Base-by-base conservation (phyloP, 306 rosid genomes). In the Vigna angularis region DNA sequence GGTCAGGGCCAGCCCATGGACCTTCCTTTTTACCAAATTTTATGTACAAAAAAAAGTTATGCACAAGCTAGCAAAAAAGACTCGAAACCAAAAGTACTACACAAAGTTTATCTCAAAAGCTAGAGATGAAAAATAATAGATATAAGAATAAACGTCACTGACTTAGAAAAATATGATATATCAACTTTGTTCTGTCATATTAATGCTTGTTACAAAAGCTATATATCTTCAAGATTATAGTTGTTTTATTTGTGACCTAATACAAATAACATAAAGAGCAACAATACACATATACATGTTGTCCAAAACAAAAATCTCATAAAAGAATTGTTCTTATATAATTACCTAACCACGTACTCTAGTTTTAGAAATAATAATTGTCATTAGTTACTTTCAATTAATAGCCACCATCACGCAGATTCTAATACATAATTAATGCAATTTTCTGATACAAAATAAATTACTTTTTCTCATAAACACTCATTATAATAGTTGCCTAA, bases 151-250 rank as follows among this genome's bases (percentile, higher is more conserved):
- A 18, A 18, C 20, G 20, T 18, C 20, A 18, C 20, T 18, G 20
- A 18, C 20, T 18, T 18, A 18, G 20, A 18, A 22, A 40, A 59
- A 59, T 1, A 59, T 14, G 5, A 59, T 59, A 58, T 58, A 26
- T 17, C 14, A 70, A 57, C 12, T 73, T 73, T 73, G 50, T 12
- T 28, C 62, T 22, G 40, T 30, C 58, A 52, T 52, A 22, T 3
- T 55, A 28, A 47, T 57, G 3, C 11, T 24, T 73, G 66, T 18
- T 6, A 53, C 58, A 73, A 83, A 26, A 73, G 15, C 38, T 50
- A 78, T 30, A 56, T 30, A 57, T 44, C 76, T 61, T 71, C 44
- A 53, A 74, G 42, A 51, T 50, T 44, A 36, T 32, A 63, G 22
- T 47, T 69, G 36, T 69, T 76, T 50, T 62, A 69, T 69, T 15